phyloP scores from a whole-genome alignment of 768 basidiomycete species.

The Rhodotorula babjevae region DNA sequence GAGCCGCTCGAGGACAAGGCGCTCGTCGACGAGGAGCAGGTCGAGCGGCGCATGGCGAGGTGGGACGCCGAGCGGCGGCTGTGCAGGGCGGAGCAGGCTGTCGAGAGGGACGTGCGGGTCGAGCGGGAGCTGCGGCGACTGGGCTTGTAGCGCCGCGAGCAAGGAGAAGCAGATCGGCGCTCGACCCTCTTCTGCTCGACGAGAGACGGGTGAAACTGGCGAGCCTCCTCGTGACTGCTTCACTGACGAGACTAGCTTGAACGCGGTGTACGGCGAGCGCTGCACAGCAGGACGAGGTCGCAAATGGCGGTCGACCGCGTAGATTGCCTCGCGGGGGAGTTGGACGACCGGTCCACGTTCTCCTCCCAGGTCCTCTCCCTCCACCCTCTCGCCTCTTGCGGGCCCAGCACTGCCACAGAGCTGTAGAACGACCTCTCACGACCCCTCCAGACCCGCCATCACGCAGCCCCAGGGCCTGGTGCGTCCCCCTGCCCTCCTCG shows the following conservation, averaged over 20 bases:
- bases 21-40: neutral
- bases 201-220: no score
- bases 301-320: neutral
- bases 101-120: neutral
- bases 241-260: no score
- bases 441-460: neutral
- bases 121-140: neutral
- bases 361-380: neutral
- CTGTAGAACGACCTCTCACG: neutral
- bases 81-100: neutral
- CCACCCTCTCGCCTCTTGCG: no score
- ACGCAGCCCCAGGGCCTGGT: neutral
- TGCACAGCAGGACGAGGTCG: neutral
- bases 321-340: neutral
- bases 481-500: neutral
- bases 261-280: no score
- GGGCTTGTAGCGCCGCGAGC: neutral
- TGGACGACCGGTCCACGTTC: neutral
- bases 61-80: neutral
- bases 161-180: neutral
- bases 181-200: no score
- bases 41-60: neutral
- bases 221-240: no score
- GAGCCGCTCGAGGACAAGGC: neutral
- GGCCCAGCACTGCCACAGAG: no score